Evolutionary conservation across 2,329 filamentous ascomycete species (phyloP).

Genomic region (Exophiala calicioides): DNA sequence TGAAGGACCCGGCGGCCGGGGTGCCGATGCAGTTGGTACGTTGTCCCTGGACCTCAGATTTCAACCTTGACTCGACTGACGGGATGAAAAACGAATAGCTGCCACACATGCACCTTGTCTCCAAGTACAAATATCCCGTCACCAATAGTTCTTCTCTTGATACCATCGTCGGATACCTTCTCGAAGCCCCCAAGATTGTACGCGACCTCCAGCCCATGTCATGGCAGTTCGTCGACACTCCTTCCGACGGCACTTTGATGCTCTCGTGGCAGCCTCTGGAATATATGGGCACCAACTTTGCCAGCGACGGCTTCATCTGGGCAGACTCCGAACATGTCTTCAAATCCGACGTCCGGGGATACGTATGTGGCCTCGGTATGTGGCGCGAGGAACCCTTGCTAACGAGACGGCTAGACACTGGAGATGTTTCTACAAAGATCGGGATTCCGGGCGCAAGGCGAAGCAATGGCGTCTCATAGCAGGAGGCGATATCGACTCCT

Average conservation of each 20-base stretch:
- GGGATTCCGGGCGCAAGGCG: slow-evolving; percentile 73
- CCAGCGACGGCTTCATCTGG: slow-evolving; percentile 93
- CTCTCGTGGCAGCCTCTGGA: slow-evolving; percentile 85
- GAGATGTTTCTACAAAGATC: slow-evolving; percentile 83
- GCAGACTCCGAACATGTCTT: slow-evolving; percentile 76
- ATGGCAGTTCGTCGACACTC: slow-evolving; percentile 87
- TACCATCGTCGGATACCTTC: slow-evolving; percentile 79
- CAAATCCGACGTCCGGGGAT: slow-evolving; percentile 70
- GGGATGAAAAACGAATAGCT: slow-evolving; percentile 61
- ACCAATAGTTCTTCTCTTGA: slow-evolving; percentile 70
- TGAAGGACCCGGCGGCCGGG: slow-evolving; percentile 52
- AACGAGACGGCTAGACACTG: slow-evolving; percentile 63
- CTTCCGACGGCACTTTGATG: slow-evolving; percentile 77
- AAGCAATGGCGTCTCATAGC: slow-evolving; percentile 73
- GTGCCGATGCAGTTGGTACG: slow-evolving; percentile 48
- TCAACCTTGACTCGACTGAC: slow-evolving; percentile 5
- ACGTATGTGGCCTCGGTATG: slow-evolving; percentile 59
- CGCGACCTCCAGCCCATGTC: slow-evolving; percentile 83
- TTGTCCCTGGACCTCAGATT: slow-evolving; percentile 9
- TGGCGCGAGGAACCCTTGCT: slow-evolving; percentile 13
- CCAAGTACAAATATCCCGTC: slow-evolving; percentile 75
- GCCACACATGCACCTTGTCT: slow-evolving; percentile 86
- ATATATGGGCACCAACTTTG: slow-evolving; percentile 70
- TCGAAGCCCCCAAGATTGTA: slow-evolving; percentile 80
- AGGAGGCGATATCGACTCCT: slow-evolving; percentile 84